Evolutionary conservation across 2,329 filamentous ascomycete species (phyloP).

Genomic region (Amesomyces nigricolor): DNA sequence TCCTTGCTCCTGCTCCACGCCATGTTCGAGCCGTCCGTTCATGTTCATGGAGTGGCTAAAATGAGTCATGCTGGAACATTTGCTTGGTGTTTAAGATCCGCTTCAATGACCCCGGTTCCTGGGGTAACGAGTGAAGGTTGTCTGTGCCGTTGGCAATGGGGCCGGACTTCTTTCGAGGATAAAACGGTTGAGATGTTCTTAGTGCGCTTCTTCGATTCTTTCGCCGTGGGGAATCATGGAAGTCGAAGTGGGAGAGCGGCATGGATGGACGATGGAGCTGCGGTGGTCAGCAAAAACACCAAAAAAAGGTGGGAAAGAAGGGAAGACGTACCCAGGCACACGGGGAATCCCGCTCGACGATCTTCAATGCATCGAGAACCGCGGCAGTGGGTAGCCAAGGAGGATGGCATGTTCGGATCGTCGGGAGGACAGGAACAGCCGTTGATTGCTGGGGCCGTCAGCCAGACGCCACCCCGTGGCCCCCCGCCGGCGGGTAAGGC

Average conservation of each 20-base stretch:
- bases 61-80: too few relatives aligned
- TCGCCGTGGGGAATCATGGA: background rate
- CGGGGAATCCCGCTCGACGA: slow-evolving; percentile 8
- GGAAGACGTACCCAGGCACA: slow-evolving; percentile 1
- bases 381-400: background rate
- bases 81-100: too few relatives aligned
- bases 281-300: background rate
- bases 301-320: background rate
- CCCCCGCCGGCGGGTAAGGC: background rate
- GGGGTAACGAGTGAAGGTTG: too few relatives aligned
- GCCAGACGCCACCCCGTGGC: slow-evolving; percentile 6
- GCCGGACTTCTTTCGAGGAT: too few relatives aligned
- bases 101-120: too few relatives aligned
- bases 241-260: background rate
- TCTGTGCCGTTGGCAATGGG: too few relatives aligned
- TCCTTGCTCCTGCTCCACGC: too few relatives aligned
- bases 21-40: too few relatives aligned
- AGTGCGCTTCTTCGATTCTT: background rate
- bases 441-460: slow-evolving; percentile 2
- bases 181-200: background rate
- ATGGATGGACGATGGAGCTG: too few relatives aligned
- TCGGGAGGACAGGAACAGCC: background rate
- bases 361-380: background rate
- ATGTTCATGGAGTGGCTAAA: too few relatives aligned
- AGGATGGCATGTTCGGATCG: background rate